phyloP scores from a whole-genome alignment of 202 grass and related monocot genomes.

The Carex arenaria region DNA sequence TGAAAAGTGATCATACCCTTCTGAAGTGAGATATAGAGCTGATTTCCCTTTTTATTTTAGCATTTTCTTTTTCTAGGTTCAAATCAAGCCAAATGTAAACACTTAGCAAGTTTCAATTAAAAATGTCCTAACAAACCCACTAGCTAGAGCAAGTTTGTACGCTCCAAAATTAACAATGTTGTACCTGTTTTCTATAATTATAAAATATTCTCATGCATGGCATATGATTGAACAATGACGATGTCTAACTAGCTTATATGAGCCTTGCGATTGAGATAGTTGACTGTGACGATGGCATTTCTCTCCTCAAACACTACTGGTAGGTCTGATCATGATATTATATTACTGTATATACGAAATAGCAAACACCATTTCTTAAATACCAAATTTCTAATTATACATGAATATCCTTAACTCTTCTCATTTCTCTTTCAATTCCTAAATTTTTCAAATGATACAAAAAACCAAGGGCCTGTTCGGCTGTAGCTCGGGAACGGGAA shows the following conservation, averaged over 20 bases:
- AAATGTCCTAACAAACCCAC: slow-evolving; percentile 7
- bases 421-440: not conserved
- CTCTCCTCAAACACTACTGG: not conserved
- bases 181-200: not conserved
- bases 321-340: too few relatives aligned
- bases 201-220: not conserved
- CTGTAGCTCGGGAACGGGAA: too few relatives aligned
- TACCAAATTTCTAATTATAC: not conserved
- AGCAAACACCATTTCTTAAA: not conserved
- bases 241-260: not conserved
- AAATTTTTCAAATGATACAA: slow-evolving; percentile 8
- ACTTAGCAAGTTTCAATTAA: not conserved
- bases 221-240: slow-evolving; percentile 1
- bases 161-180: not conserved
- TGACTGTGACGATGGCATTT: slow-evolving; percentile 9
- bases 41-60: not conserved
- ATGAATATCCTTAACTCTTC: not conserved
- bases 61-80: not conserved
- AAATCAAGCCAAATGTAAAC: not conserved
- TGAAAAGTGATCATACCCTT: not conserved
- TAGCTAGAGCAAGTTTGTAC: not conserved
- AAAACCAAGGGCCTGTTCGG: too few relatives aligned
- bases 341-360: too few relatives aligned
- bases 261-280: slow-evolving; percentile 2
- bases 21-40: not conserved